Base-by-base conservation (phyloP, 768 basidiomycete species). In the Psilocybe subaeruginosa region DNA sequence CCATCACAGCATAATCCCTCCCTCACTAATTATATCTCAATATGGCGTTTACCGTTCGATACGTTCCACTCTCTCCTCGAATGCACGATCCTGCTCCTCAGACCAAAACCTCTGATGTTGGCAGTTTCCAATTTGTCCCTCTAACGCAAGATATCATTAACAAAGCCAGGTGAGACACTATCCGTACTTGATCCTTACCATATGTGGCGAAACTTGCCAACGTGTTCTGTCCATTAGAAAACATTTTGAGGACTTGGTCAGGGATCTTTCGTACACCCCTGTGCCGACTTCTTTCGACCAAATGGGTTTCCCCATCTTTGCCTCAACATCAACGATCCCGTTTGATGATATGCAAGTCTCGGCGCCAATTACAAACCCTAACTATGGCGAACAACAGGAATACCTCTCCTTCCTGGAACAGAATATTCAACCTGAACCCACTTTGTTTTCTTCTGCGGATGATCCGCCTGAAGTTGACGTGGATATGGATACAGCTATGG, bases 31-130 rank as follows among this genome's bases (percentile, higher is more conserved):
- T 35, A 51, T 33, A 46, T 43, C 46, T 46, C 23, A 54, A 48
- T 48, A 61, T 62, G 61, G 45, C 61, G 30, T 62, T 58, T 52
- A 50, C 41, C 35, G 47, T 62, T 35, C 58, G 58, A 37, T 62
- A 54, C 11, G 56, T 62, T 45, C 61, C 61, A 48, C 27, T 62
- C 29, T 62, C 61, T n/a, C 61, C 61, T 46, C 45, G 45, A 27
- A 41, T 49, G 39, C 31, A 53, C 27, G n/a, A 30, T 7, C 39
- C 17, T 14, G 31, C 49, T 7, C 61, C 56, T 31, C 56, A 54
- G 29, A n/a, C 51, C 23, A 46, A 45, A 16, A 37, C 47, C 37
- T 53, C 46, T 39, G 59, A 60, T 16, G 23, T 60, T 16, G 16
- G 31, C 17, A 30, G 30, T 11, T 37, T 43, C 41, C 14, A 43